These are phyloP conservation scores for Metschnikowia anglica DNA, from an alignment of 805 yeast genomes.

Conservation along the genomic window DNA sequence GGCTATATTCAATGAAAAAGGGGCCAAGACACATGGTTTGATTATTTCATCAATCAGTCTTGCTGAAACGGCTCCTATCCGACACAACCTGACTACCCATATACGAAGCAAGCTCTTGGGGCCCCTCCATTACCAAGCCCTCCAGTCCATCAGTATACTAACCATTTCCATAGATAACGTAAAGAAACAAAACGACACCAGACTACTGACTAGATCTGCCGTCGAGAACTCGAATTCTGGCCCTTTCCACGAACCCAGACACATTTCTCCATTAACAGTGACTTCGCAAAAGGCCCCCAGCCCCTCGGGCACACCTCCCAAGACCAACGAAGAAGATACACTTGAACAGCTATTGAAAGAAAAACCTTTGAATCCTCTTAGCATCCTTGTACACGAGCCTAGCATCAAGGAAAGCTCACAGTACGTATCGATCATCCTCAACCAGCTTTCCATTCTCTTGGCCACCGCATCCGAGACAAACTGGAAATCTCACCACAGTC, in stretches of 20 bases:
- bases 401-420: slow-evolving; percentile 23
- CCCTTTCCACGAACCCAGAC: background rate
- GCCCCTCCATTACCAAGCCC: no score
- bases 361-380: slow-evolving; percentile 12
- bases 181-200: slow-evolving; percentile 15
- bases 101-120: no score
- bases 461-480: slow-evolving; percentile 43
- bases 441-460: slow-evolving; percentile 54
- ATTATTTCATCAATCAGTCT: no score
- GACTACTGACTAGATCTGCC: slow-evolving; percentile 45
- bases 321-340: slow-evolving; percentile 10
- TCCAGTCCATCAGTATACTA: no score
- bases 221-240: slow-evolving; percentile 3
- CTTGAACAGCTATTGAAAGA: slow-evolving; percentile 11
- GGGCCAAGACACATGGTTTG: no score
- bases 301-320: slow-evolving; percentile 40
- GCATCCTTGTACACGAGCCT: slow-evolving; percentile 14
- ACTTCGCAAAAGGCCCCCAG: slow-evolving; percentile 31
- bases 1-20: no score
- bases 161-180: background rate
- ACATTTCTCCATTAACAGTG: slow-evolving; percentile 29
- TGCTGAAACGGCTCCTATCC: no score
- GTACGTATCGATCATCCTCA: slow-evolving; percentile 40
- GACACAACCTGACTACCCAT: no score
- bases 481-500: slow-evolving; percentile 38